Conservation (phyloP, 2,329 filamentous ascomycete species). For the Chaetomiaceae sp. region DNA sequence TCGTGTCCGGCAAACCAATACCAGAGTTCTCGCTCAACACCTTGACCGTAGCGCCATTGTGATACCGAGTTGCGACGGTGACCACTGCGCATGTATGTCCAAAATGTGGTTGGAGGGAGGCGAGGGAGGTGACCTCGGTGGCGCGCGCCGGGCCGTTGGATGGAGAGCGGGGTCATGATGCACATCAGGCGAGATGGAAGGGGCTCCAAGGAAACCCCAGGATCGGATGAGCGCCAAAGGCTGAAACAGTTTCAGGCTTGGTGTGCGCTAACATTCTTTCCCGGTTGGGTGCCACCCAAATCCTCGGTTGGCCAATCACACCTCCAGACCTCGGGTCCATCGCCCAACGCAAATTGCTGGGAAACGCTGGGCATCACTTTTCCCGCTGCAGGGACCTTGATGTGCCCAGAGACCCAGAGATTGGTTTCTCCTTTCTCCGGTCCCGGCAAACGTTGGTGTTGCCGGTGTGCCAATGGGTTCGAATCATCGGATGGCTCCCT, state of each 20-base stretch:
- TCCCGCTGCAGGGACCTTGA: slow-evolving; percentile 4
- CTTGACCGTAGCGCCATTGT: neutral
- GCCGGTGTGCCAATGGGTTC: neutral
- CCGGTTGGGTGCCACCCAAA: slow-evolving; percentile 5
- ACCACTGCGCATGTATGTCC: too few relatives aligned
- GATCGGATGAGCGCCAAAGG: slow-evolving; percentile 14
- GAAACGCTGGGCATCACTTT: neutral
- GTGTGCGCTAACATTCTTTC: slow-evolving; percentile 4
- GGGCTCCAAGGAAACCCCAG: slow-evolving; percentile 7
- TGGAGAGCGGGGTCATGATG: slow-evolving; percentile 13
- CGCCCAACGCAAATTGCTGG: neutral
- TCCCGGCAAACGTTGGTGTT: neutral
- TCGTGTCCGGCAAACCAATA: slow-evolving; percentile 12
- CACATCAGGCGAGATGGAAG: slow-evolving; percentile 18
- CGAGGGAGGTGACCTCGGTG: slow-evolving; percentile 9
- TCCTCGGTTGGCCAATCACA: slow-evolving; percentile 12
- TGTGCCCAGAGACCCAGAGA: too few relatives aligned
- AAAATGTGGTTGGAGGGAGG: neutral
- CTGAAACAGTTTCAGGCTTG: slow-evolving; percentile 23
- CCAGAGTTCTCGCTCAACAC: neutral
- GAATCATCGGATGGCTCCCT: neutral
- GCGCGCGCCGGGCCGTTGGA: slow-evolving; percentile 9
- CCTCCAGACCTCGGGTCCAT: neutral
- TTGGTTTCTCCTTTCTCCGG: slow-evolving; percentile 3
- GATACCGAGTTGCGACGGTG: neutral